Percentiles rank a stretch among this genome's conserved stretches.
Conservation (phyloP, 441 rosid genomes). For the Pelargonium australe region DNA sequence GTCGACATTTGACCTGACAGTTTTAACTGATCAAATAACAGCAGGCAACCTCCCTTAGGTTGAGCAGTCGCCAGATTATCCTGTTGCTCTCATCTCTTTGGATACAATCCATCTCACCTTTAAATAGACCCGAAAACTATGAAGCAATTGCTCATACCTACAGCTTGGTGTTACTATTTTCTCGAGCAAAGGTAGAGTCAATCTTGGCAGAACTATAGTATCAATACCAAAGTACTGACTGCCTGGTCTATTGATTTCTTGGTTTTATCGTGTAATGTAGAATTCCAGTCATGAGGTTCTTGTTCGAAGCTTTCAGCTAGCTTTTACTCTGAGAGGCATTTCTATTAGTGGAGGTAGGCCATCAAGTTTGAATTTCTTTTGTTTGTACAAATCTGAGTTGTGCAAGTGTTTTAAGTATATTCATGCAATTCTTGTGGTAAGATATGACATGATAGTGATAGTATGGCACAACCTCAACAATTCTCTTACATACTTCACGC, state of each 20-base stretch:
- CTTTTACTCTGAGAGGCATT: slow-evolving; percentile 73
- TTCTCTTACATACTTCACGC: background rate
- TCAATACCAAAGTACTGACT: background rate
- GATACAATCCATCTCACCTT: slow-evolving; percentile 82
- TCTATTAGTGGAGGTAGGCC: slow-evolving; percentile 59
- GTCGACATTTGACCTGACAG: background rate
- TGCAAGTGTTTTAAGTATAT: slow-evolving; percentile 9
- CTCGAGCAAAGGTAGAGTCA: slow-evolving; percentile 59
- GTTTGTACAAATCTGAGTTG: slow-evolving; percentile 28
- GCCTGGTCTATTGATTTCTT: background rate
- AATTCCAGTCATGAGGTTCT: slow-evolving; percentile 68
- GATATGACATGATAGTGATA: slow-evolving; percentile 1
- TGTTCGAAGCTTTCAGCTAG: slow-evolving; percentile 86
- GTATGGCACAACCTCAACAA: background rate
- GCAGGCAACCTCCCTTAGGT: slow-evolving; percentile 62
- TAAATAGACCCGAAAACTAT: slow-evolving; percentile 72
- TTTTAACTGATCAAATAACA: slow-evolving; percentile 18
- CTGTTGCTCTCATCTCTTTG: slow-evolving; percentile 80
- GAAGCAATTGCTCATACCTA: slow-evolving; percentile 91
- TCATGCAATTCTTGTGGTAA: background rate
- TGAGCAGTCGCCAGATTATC: slow-evolving; percentile 85
- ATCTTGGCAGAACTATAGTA: background rate
- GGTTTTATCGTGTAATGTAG: slow-evolving; percentile 36
- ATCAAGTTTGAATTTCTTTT: background rate
- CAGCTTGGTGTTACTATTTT: slow-evolving; percentile 66